Evolutionary conservation across 2,329 filamentous ascomycete genomes (phyloP), one percentile per base, ranked within the genome.

Genomic region (Gyromitra esculenta): DNA sequence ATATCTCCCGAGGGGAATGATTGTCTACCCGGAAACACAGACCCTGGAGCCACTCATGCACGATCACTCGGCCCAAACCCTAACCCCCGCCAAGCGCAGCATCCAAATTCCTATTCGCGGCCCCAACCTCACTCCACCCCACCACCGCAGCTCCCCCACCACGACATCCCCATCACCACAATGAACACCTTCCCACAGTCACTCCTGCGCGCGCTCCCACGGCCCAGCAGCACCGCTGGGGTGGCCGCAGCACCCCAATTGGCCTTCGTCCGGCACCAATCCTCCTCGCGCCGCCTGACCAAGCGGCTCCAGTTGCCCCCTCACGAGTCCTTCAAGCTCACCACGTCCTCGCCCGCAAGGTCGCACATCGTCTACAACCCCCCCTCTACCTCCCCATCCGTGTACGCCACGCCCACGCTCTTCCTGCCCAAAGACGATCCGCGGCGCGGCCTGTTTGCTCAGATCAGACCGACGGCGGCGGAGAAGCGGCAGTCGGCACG

Each of bases 381-480:
- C 45, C 90, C 90, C 0, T 88, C 89, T 5, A 88, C 88, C 37
- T 86, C 88, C 5, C 89, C 90, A 6, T 89, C 86, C 77, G 86
- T 89, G 31, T 89, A 89, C 81, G 88, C 90, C 81, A 91, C 90
- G 1, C 90, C 90, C 1, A 83, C 86, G 37, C 89, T 90, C 79
- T 91, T 91, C 82, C 85, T 91, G 6, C 90, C 90, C 4, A 82
- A 85, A 69, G 84, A 85, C 78, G 90, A 91, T 83, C 84, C 85
- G 25, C 85, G 89, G 84, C 76, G 25, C 48, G 52, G 11, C 31
- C 6, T 25, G 18, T 21, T 60, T 79, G 11, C 39, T 9, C 18
- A 43, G 43, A 15, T 54, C 37, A 37, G 39, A 37, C 4, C 57
- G 21, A n/a, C 18, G 8, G 31, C 2, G 11, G 54, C 9, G 43